Conservation (phyloP, 345 rosid genomes). For the Euphorbia peplus region DNA sequence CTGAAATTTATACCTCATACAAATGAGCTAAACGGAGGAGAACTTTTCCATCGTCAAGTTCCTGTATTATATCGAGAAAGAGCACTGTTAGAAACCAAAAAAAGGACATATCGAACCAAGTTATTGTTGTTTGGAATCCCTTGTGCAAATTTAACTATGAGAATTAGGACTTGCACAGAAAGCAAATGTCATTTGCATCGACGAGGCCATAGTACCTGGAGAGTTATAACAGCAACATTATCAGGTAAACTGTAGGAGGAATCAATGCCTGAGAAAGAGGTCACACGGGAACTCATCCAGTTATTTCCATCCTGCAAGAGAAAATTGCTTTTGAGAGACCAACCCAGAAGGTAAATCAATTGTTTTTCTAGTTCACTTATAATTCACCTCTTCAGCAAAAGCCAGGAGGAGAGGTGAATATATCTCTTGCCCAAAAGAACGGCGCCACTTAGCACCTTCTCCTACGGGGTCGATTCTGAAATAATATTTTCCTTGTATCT, state of each 20-base stretch:
- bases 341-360: constrained; percentile 1
- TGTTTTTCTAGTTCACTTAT: background rate
- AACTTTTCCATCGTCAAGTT: constrained; percentile 66
- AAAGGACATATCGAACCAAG: constrained; percentile 12
- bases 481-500: constrained; percentile 93
- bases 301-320: constrained; percentile 56
- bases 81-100: constrained; percentile 2
- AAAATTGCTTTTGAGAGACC: constrained; percentile 14
- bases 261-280: constrained; percentile 73
- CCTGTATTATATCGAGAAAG: constrained; percentile 40
- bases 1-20: constrained; percentile 56
- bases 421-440: constrained; percentile 86
- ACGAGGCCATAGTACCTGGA: constrained; percentile 51
- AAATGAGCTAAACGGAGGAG: constrained; percentile 89
- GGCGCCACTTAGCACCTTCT: constrained; percentile 95
- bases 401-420: constrained; percentile 90
- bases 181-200: background rate
- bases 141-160: background rate
- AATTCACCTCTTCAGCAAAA: constrained; percentile 68
- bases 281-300: constrained; percentile 49
- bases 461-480: constrained; percentile 80
- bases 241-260: constrained; percentile 74
- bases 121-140: background rate
- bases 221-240: constrained; percentile 77
- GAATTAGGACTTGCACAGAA: background rate